phyloP scores from a whole-genome alignment of 2,329 filamentous ascomycete genomes.

The Sporothrix inflata region DNA sequence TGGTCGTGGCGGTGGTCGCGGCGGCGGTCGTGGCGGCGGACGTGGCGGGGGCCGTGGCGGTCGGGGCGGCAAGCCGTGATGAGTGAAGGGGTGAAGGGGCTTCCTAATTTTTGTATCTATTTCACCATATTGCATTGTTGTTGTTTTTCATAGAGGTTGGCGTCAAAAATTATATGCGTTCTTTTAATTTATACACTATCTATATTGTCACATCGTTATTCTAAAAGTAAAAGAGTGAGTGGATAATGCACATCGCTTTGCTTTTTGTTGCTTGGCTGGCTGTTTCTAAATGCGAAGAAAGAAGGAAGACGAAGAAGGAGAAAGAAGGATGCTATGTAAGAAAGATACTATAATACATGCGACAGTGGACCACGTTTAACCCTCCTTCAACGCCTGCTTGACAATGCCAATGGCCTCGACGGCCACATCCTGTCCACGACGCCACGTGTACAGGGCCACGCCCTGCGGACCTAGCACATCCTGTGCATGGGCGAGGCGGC shows the following conservation, averaged over 20 bases:
- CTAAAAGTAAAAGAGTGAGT: neutral
- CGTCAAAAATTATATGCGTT: neutral
- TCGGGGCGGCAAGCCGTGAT: neutral
- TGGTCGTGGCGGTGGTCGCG: neutral
- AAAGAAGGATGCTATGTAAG: neutral
- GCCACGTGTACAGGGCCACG: constrained; percentile 73
- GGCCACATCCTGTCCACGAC: constrained; percentile 70
- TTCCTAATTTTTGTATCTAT: neutral
- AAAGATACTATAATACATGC: neutral
- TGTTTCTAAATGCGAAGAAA: neutral
- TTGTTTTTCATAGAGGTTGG: constrained; percentile 9
- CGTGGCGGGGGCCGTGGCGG: neutral
- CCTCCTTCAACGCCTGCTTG: constrained; percentile 51
- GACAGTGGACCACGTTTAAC: no score
- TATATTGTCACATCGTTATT: neutral
- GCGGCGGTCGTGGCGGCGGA: neutral
- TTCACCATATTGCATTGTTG: neutral
- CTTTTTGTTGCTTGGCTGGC: neutral
- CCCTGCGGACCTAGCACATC: constrained; percentile 63
- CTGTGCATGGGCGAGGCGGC: constrained; percentile 68
- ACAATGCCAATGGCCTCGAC: constrained; percentile 68
- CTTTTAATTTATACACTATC: neutral
- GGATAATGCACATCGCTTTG: neutral
- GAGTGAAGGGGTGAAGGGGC: neutral
- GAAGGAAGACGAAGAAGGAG: neutral